A percentile compares a stretch with the other conserved stretches of the same genome.
phyloP scores from a whole-genome alignment of 768 basidiomycete species.

The Boletus insuetus region DNA sequence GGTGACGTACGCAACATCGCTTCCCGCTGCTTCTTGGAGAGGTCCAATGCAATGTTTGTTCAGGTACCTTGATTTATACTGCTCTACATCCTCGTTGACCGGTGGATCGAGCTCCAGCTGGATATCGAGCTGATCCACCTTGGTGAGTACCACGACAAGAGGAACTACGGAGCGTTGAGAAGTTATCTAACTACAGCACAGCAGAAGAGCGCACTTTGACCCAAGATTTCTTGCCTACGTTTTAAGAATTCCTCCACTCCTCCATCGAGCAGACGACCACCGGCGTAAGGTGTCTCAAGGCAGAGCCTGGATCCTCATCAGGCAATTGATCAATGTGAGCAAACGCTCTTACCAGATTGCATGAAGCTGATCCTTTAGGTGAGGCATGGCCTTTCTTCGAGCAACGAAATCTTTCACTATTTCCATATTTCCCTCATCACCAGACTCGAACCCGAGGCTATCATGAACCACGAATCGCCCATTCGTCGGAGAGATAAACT shows the following conservation, averaged over 20 bases:
- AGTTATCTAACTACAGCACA: background rate
- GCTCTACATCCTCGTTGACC: background rate
- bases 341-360: constrained; percentile 9
- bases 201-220: background rate
- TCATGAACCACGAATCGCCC: constrained; percentile 13
- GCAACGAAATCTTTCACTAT: constrained; percentile 2
- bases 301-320: constrained; percentile 11
- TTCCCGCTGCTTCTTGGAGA: background rate
- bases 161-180: background rate
- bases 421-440: background rate
- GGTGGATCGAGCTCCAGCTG: constrained; percentile 2
- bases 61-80: background rate
- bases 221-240: constrained; percentile 3
- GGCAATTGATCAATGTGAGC: background rate
- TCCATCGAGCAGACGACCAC: constrained; percentile 13
- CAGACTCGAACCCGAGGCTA: no score
- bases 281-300: constrained; percentile 12
- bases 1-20: background rate
- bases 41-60: background rate
- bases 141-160: constrained; percentile 17
- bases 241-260: constrained; percentile 11
- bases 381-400: constrained; percentile 1
- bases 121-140: constrained; percentile 4
- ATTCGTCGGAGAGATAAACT: constrained; percentile 11
- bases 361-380: constrained; percentile 6